Conservation (phyloP, 2,329 filamentous ascomycete species). For the Aspergillus ochraceoroseus region DNA sequence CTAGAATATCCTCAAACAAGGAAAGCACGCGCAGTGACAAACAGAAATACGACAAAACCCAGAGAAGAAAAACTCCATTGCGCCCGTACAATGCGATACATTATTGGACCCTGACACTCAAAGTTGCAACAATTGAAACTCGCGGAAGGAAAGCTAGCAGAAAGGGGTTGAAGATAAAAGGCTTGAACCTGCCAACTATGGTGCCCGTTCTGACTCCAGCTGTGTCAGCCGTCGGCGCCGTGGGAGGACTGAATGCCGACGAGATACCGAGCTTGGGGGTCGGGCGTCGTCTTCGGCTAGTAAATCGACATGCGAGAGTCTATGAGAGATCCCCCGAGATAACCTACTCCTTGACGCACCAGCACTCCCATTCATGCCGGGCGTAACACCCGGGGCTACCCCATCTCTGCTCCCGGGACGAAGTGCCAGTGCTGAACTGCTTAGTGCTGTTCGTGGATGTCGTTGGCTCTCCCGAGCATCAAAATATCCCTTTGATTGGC, state of each 20-base stretch:
- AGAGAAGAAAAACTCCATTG: too few species aligned
- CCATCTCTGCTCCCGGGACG: slow-evolving; percentile 44
- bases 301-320: slow-evolving; percentile 36
- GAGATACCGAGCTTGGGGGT: slow-evolving; percentile 30
- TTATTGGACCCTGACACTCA: slow-evolving; percentile 1
- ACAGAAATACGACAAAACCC: too few species aligned
- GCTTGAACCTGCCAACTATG: slow-evolving; percentile 8
- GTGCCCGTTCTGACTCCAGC: slow-evolving; percentile 38
- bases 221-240: slow-evolving; percentile 37
- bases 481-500: slow-evolving; percentile 37
- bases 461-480: slow-evolving; percentile 41
- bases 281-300: slow-evolving; percentile 38
- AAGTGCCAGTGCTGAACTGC: slow-evolving; percentile 34
- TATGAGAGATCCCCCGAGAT: slow-evolving; percentile 36
- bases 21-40: slow-evolving; percentile 7
- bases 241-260: slow-evolving; percentile 36
- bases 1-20: slow-evolving; percentile 4
- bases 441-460: slow-evolving; percentile 37
- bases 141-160: slow-evolving; percentile 6
- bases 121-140: neutral
- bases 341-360: slow-evolving; percentile 35
- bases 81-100: slow-evolving; percentile 28
- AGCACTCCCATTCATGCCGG: slow-evolving; percentile 31
- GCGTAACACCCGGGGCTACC: slow-evolving; percentile 27
- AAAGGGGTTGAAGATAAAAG: neutral